phyloP scores from a whole-genome alignment of 176 grass and related monocot species.

The Elymus sibiricus region DNA sequence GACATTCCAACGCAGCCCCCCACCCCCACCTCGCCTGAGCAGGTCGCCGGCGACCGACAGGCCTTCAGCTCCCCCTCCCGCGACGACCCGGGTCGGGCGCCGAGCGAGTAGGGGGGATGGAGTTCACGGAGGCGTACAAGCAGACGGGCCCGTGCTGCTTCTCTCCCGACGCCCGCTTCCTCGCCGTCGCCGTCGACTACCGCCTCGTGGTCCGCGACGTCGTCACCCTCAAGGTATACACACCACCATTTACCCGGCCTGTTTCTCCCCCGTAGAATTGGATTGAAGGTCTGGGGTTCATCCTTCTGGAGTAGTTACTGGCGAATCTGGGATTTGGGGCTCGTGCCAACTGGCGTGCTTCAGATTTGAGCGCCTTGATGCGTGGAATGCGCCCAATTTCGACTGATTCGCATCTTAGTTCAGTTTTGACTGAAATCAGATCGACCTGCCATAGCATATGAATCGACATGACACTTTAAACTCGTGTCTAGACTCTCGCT shows the following conservation, averaged over 20 bases:
- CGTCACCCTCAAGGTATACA: slow-evolving; percentile 62
- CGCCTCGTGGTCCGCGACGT: slow-evolving; percentile 84
- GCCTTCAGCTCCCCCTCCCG: not conserved
- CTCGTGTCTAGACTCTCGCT: not conserved
- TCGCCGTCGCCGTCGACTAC: slow-evolving; percentile 80
- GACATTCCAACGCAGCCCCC: not conserved
- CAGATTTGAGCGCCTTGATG: not conserved
- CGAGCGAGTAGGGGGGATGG: slow-evolving; percentile 45
- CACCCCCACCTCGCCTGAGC: slow-evolving; percentile 24
- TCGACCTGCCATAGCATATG: slow-evolving; percentile 50
- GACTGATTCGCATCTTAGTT: not conserved
- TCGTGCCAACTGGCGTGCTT: not conserved
- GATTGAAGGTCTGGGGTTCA: slow-evolving; percentile 31
- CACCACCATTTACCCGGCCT: not conserved
- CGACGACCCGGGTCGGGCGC: not conserved
- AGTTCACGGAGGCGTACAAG: slow-evolving; percentile 90
- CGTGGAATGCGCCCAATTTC: not conserved
- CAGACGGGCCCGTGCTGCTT: slow-evolving; percentile 86
- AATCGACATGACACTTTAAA: not conserved
- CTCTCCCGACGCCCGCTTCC: slow-evolving; percentile 75
- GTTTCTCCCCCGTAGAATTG: not conserved
- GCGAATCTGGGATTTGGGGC: slow-evolving; percentile 23
- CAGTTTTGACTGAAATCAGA: slow-evolving; percentile 31
- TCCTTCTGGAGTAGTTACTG: not conserved
- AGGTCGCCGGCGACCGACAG: slow-evolving; percentile 14